Evolutionary conservation across 768 basidiomycete genomes (phyloP).

Genomic region (Tubosaeta sp.): DNA sequence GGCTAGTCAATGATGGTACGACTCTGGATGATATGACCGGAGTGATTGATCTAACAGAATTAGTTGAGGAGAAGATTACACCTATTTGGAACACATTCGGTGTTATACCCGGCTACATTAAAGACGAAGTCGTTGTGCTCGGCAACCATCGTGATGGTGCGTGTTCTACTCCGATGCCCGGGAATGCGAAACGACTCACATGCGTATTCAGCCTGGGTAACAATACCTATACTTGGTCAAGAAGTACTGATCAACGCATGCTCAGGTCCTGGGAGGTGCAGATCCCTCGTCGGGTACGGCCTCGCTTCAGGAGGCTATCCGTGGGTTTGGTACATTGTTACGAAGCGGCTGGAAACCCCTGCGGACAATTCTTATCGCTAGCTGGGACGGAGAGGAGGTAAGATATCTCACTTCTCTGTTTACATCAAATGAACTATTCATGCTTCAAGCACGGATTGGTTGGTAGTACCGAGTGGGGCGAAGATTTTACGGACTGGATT

Average conservation of each 20-base stretch:
- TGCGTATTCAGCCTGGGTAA: slow-evolving; percentile 20
- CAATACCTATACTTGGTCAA: background rate
- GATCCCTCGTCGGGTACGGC: slow-evolving; percentile 59
- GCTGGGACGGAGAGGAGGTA: slow-evolving; percentile 78
- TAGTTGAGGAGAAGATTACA: slow-evolving; percentile 77
- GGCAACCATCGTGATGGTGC: slow-evolving; percentile 88
- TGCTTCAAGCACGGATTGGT: slow-evolving; percentile 56
- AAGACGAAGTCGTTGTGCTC: slow-evolving; percentile 80
- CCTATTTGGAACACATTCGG: slow-evolving; percentile 92
- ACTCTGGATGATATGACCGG: background rate
- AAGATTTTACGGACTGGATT: slow-evolving; percentile 85
- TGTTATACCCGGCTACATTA: slow-evolving; percentile 78
- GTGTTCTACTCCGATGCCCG: slow-evolving; percentile 14
- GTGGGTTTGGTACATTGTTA: slow-evolving; percentile 49
- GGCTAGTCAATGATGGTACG: slow-evolving; percentile 54
- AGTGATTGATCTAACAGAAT: background rate
- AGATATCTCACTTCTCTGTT: background rate
- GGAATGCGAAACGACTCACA: slow-evolving; percentile 2
- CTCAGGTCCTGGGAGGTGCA: slow-evolving; percentile 45
- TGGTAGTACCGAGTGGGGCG: slow-evolving; percentile 92
- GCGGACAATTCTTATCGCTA: slow-evolving; percentile 69
- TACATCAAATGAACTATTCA: background rate
- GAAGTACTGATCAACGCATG: background rate
- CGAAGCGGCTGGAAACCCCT: slow-evolving; percentile 63
- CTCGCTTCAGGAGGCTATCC: slow-evolving; percentile 50